phyloP scores from a whole-genome alignment of 2,329 filamentous ascomycete genomes.

The Diaporthe sp. region DNA sequence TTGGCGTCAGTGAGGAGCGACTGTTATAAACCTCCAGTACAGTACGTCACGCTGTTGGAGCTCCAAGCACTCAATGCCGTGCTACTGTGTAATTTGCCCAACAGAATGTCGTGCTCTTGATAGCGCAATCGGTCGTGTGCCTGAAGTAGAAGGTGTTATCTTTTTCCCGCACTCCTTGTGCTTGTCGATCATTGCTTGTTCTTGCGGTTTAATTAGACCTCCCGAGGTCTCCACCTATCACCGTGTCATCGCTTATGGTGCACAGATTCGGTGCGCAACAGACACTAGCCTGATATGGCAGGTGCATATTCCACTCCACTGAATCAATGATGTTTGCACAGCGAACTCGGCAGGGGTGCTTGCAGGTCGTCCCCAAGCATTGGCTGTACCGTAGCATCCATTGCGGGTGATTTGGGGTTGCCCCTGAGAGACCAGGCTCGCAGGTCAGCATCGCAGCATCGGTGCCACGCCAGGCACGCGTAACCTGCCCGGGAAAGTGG shows the following conservation, averaged over 20 bases:
- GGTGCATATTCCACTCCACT: neutral
- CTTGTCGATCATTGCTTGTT: conserved; percentile 18
- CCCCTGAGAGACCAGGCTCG: neutral
- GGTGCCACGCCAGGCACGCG: conserved; percentile 1
- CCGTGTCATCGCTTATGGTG: neutral
- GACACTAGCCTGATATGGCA: conserved; percentile 11
- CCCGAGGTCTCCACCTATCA: conserved; percentile 1
- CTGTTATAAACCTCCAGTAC: conserved; percentile 5
- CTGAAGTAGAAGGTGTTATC: conserved; percentile 13
- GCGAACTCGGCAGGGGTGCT: neutral
- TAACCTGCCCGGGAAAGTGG: conserved; percentile 2
- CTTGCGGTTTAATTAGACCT: neutral
- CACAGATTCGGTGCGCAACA: neutral
- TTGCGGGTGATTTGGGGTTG: neutral
- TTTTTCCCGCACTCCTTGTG: neutral
- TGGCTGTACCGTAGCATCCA: neutral
- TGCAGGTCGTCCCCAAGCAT: neutral
- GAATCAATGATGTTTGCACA: neutral
- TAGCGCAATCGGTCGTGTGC: conserved; percentile 12
- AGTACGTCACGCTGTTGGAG: neutral
- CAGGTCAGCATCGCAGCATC: neutral
- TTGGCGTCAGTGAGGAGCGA: conserved; percentile 23
- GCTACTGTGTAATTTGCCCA: neutral
- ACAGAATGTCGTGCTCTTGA: conserved; percentile 12
- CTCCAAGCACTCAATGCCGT: neutral